phyloP scores from a whole-genome alignment of 2,329 filamentous ascomycete genomes.

The Claviceps capensis region DNA sequence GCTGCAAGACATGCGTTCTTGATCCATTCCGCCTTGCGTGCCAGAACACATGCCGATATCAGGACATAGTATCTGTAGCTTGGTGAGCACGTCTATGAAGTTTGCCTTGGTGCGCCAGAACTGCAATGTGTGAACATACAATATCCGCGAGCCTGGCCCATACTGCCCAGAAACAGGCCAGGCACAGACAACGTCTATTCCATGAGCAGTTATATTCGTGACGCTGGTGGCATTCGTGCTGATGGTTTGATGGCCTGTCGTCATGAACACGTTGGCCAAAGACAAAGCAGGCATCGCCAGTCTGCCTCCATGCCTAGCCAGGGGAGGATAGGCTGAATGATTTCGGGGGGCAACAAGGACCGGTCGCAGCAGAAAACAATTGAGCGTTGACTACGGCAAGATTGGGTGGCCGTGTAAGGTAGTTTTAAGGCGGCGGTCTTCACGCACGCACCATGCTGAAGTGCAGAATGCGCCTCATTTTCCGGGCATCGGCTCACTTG shows the following conservation, averaged over 20 bases:
- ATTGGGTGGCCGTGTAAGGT: background rate
- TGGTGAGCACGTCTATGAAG: background rate
- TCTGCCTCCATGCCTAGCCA: background rate
- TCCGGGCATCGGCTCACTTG: background rate
- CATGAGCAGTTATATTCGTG: background rate
- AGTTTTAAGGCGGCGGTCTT: background rate
- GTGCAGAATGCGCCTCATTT: background rate
- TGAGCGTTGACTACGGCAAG: background rate
- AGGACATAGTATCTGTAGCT: constrained; percentile 45
- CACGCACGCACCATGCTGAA: background rate
- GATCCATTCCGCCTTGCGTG: constrained; percentile 47
- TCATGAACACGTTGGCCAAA: background rate
- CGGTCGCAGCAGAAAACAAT: background rate
- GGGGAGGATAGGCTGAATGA: background rate
- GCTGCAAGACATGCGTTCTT: constrained; percentile 49
- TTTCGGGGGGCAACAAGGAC: background rate
- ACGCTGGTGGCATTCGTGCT: background rate
- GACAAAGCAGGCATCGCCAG: constrained; percentile 5
- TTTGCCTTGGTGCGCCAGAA: too few species aligned
- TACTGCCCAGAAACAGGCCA: constrained; percentile 46
- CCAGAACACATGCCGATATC: constrained; percentile 47
- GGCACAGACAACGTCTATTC: constrained; percentile 35
- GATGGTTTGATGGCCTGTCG: background rate
- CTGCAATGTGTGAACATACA: constrained; percentile 22
- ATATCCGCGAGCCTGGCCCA: constrained; percentile 36